phyloP scores from a whole-genome alignment of 2,329 filamentous ascomycete genomes.

The Aureobasidium sp. region DNA sequence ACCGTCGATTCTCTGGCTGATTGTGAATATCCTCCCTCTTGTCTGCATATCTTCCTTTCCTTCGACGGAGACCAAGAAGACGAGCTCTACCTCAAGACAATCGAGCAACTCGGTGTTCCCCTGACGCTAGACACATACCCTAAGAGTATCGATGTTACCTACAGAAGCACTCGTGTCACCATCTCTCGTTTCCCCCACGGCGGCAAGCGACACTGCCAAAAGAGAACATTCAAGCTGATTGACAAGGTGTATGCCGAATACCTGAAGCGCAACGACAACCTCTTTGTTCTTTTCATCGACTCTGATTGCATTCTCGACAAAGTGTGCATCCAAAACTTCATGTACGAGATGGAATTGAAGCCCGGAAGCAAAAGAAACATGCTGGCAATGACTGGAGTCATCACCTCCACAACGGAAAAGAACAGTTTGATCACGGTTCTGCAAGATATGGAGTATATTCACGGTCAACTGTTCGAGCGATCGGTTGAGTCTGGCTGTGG shows the following conservation, averaged over 20 bases:
- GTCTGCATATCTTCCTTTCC: slow-evolving; percentile 89
- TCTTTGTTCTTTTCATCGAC: slow-evolving; percentile 95
- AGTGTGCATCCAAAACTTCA: slow-evolving; percentile 90
- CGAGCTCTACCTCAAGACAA: slow-evolving; percentile 78
- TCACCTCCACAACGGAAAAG: slow-evolving; percentile 85
- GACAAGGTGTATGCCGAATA: slow-evolving; percentile 88
- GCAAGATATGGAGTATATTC: slow-evolving; percentile 97
- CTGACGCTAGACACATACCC: slow-evolving; percentile 70
- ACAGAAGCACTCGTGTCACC: slow-evolving; percentile 75
- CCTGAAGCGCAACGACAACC: slow-evolving; percentile 75
- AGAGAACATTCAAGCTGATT: slow-evolving; percentile 84
- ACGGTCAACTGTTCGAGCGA: slow-evolving; percentile 91
- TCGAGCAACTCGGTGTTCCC: slow-evolving; percentile 75
- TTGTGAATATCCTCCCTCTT: slow-evolving; percentile 85
- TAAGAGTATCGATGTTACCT: slow-evolving; percentile 81
- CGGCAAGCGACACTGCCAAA: slow-evolving; percentile 89
- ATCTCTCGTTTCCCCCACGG: slow-evolving; percentile 89
- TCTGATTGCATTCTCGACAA: slow-evolving; percentile 92
- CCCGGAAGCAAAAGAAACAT: slow-evolving; percentile 86
- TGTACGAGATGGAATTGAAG: slow-evolving; percentile 97
- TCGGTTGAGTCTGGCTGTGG: slow-evolving; percentile 93
- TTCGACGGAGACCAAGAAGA: slow-evolving; percentile 89
- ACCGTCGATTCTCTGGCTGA: slow-evolving; percentile 88
- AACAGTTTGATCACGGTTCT: slow-evolving; percentile 84
- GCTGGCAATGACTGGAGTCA: slow-evolving; percentile 96